Evolutionary conservation across 2,329 filamentous ascomycete species (phyloP).

Genomic region (Cladorrhinum sp.): DNA sequence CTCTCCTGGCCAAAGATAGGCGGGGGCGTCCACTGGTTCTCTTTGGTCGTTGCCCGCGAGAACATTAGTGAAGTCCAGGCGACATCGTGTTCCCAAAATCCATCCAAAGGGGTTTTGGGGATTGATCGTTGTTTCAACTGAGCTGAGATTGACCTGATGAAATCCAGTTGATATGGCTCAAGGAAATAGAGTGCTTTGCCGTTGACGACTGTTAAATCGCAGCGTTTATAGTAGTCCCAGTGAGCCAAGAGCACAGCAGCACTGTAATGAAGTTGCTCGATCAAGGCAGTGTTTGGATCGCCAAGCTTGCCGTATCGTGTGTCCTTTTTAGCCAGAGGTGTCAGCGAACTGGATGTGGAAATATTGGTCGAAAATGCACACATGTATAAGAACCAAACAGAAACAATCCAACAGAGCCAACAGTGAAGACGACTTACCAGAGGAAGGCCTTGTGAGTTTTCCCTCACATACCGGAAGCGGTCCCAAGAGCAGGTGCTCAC

Average conservation of each 20-base stretch:
- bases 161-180: conserved; percentile 31
- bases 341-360: neutral
- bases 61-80: conserved; percentile 28
- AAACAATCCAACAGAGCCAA: neutral
- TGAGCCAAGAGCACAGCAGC: conserved; percentile 46
- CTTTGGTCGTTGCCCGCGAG: conserved; percentile 4
- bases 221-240: conserved; percentile 51
- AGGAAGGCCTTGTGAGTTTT: conserved; percentile 32
- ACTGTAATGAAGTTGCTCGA: conserved; percentile 44
- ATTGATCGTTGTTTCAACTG: conserved; percentile 15
- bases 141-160: conserved; percentile 24
- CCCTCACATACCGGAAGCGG: conserved; percentile 41
- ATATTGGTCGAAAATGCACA: neutral
- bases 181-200: conserved; percentile 33
- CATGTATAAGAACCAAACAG: neutral
- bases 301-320: conserved; percentile 24
- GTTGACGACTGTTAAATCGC: conserved; percentile 31
- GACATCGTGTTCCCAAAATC: conserved; percentile 27
- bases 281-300: conserved; percentile 39
- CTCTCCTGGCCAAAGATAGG: conserved; percentile 18
- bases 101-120: conserved; percentile 19
- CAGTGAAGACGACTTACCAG: conserved; percentile 22
- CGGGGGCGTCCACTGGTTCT: conserved; percentile 18
- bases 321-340: conserved; percentile 7
- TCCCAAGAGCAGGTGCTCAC: conserved; percentile 40